These are phyloP conservation scores for Acorus gramineus DNA, from an alignment of 106 monocot genomes.

Conservation along the genomic window DNA sequence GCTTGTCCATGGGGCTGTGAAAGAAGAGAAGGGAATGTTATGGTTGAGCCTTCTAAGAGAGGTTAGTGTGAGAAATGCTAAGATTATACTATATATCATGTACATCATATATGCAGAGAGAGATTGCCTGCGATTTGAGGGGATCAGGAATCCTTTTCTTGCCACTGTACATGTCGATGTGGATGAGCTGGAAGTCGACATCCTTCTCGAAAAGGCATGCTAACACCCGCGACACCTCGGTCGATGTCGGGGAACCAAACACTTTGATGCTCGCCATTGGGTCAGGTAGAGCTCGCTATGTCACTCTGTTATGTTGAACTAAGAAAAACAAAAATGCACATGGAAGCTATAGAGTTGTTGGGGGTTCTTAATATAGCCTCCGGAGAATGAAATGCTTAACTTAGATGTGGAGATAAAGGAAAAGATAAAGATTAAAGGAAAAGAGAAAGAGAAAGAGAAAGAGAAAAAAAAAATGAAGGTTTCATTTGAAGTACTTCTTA, in stretches of 20 bases:
- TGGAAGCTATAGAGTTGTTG: no score
- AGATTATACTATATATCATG: background rate
- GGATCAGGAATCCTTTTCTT: constrained; percentile 24
- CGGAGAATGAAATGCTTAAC: constrained; percentile 28
- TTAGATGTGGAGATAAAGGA: constrained; percentile 22
- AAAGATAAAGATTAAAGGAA: constrained; percentile 19
- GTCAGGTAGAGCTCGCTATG: no score
- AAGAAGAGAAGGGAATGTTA: no score
- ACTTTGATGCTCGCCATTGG: constrained; percentile 42
- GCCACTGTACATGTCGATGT: constrained; percentile 39
- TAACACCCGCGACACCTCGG: constrained; percentile 55
- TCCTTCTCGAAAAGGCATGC: constrained; percentile 67
- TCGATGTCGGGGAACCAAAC: constrained; percentile 48
- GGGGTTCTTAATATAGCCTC: background rate
- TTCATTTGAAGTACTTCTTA: no score
- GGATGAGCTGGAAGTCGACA: constrained; percentile 61
- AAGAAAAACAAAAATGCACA: no score
- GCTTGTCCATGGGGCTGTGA: constrained; percentile 40
- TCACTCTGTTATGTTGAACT: no score
- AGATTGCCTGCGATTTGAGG: constrained; percentile 45
- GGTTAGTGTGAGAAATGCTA: background rate
- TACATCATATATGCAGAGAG: background rate
- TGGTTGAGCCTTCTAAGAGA: no score
- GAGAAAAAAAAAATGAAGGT: background rate
- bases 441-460: constrained; percentile 18